Base-by-base conservation (phyloP, 805 yeast genomes). In the Teunomyces aglyptinius region DNA sequence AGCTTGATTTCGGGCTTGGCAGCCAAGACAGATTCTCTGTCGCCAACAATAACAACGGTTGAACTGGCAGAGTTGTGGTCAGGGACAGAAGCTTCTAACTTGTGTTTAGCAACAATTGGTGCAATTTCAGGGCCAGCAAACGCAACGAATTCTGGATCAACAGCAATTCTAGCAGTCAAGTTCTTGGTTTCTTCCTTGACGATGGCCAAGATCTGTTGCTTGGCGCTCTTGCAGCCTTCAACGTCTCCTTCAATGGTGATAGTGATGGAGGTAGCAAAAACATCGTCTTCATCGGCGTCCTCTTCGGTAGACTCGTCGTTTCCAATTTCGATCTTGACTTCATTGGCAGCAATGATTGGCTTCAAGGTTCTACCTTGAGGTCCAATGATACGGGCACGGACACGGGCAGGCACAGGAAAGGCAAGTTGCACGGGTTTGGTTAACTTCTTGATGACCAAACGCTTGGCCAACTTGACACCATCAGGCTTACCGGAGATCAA, bases 341-440 rank as follows among this genome's bases (percentile, higher is more conserved):
- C 84, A 41, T 87, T 78, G 31, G 77, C 72, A 44, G 78, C 85
- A 41, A 86, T 76, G 53, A 91, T 87, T 48, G 94, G 91, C 64
- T 82, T 87, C 67, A 91, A 80, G 50, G 76, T 85, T 56, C 77
- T 79, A 63, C 98, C 98, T 63, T 85, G 87, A 38, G 91, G 77
- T 49, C 98, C 98, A 67, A 91, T 91, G 48, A 91, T 80, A 42
- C 80, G 78, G 6, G 95, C 78, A 66, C 94, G 80, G 48, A 88
- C 76, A 54, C 79, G 80, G 11, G 91, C 79, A 27, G 98, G 97
- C 44, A 91, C 80, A 26, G 75, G 63, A 60, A 91, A 79, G 26
- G 73, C 67, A 41, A 80, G 68, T 5, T 68, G 70, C 47, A 85
- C 80, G 45, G 95, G 95, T 63, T 83, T 85, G 32, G 95, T 84